phyloP scores from a whole-genome alignment of 345 rosid genomes.

The Moringa oleifera region DNA sequence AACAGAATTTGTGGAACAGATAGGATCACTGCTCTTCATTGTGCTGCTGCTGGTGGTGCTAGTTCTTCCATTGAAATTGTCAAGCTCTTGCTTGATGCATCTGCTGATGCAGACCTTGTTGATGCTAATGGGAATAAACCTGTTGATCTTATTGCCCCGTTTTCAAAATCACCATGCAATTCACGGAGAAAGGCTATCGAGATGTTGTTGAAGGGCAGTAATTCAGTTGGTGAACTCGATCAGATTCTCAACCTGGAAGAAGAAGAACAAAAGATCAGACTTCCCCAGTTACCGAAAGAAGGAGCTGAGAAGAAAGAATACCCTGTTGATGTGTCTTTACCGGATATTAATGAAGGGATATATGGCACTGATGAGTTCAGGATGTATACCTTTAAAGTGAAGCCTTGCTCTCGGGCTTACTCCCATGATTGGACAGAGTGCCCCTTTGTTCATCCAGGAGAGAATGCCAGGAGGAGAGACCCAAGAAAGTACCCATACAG shows the following conservation, averaged over 20 bases:
- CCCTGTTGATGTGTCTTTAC: constrained; percentile 75
- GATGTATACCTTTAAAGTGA: constrained; percentile 89
- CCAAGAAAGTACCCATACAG: constrained; percentile 87
- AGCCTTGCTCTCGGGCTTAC: constrained; percentile 97
- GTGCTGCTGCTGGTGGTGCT: constrained; percentile 78
- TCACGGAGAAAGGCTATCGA: constrained; percentile 54
- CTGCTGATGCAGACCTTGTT: constrained; percentile 47
- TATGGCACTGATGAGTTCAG: constrained; percentile 89
- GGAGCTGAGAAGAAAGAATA: constrained; percentile 69
- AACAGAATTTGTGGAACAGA: constrained; percentile 65
- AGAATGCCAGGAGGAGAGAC: constrained; percentile 98
- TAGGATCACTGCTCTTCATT: constrained; percentile 87
- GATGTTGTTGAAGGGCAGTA: constrained; percentile 45
- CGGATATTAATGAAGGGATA: constrained; percentile 87
- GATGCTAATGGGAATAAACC: constrained; percentile 75
- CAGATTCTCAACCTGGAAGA: constrained; percentile 18
- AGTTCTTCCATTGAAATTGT: constrained; percentile 44
- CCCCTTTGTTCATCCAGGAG: constrained; percentile 97
- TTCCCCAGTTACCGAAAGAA: constrained; percentile 42
- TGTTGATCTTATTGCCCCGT: constrained; percentile 39
- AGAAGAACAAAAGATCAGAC: constrained; percentile 36
- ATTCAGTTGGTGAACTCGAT: constrained; percentile 21
- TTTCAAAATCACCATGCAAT: constrained; percentile 29
- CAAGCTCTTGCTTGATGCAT: constrained; percentile 62
- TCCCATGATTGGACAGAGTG: constrained; percentile 99